Evolutionary conservation across 2,329 filamentous ascomycete species (phyloP).

Genomic region (Daldinia eschscholtzii): DNA sequence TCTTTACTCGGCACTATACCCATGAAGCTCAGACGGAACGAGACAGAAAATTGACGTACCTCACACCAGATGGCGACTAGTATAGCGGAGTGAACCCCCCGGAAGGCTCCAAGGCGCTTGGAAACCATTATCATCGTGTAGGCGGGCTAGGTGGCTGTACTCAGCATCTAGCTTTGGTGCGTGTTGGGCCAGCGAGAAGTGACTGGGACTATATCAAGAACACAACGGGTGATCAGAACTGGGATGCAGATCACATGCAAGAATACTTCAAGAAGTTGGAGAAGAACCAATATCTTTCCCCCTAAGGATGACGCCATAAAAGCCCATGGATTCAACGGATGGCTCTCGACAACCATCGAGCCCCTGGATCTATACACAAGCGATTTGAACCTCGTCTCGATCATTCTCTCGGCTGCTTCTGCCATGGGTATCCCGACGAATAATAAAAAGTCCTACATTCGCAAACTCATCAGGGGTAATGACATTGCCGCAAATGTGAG

Average conservation of each 20-base stretch:
- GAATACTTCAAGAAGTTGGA: constrained; percentile 48
- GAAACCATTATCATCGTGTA: constrained; percentile 69
- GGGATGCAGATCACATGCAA: constrained; percentile 47
- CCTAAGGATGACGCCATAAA: constrained; percentile 55
- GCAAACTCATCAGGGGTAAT: background rate
- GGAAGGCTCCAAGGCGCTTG: constrained; percentile 62
- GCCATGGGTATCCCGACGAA: constrained; percentile 60
- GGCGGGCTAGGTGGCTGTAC: constrained; percentile 59
- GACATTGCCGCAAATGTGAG: constrained; percentile 13
- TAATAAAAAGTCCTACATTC: constrained; percentile 53
- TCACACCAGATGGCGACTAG: constrained; percentile 61
- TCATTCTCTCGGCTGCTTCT: constrained; percentile 65
- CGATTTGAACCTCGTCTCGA: constrained; percentile 66
- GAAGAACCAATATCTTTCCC: constrained; percentile 45
- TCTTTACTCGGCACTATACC: constrained; percentile 72
- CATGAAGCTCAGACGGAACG: constrained; percentile 64
- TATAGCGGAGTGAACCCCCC: constrained; percentile 69
- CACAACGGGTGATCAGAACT: constrained; percentile 50
- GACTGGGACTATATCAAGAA: constrained; percentile 60
- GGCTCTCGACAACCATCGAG: constrained; percentile 49
- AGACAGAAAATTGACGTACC: constrained; percentile 71
- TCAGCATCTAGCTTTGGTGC: constrained; percentile 48
- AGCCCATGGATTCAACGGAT: constrained; percentile 51
- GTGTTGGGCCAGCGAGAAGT: constrained; percentile 59
- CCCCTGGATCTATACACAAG: constrained; percentile 61